phyloP scores from a whole-genome alignment of 495 filamentous ascomycete species.

The Tuber brumale region DNA sequence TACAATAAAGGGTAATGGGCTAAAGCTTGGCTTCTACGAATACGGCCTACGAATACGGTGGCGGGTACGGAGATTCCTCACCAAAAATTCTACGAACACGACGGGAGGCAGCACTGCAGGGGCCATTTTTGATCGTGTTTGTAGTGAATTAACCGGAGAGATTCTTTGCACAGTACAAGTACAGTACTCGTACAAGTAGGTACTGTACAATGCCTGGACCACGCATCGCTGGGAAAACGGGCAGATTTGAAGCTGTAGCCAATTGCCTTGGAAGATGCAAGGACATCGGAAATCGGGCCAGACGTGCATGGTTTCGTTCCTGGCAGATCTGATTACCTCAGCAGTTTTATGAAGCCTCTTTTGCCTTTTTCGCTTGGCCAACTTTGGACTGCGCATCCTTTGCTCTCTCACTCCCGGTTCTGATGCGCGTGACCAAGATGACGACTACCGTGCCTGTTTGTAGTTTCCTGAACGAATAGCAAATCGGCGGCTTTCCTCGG shows the following conservation, averaged over 20 bases:
- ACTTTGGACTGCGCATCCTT: background rate
- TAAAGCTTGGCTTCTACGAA: background rate
- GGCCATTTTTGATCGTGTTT: background rate
- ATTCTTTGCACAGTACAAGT: background rate
- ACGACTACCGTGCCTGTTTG: background rate
- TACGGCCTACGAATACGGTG: background rate
- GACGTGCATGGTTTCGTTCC: background rate
- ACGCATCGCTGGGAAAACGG: background rate
- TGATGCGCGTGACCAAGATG: background rate
- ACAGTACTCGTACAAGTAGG: no score
- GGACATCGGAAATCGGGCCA: background rate
- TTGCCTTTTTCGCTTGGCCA: background rate
- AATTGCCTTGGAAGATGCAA: background rate
- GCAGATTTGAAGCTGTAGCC: background rate
- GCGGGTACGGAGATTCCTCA: background rate
- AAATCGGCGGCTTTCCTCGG: conserved; percentile 6
- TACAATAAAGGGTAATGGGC: background rate
- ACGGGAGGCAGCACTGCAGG: background rate
- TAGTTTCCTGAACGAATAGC: background rate
- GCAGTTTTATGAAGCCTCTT: background rate
- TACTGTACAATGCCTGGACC: background rate
- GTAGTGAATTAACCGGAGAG: no score
- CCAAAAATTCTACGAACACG: background rate
- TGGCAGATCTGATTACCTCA: background rate
- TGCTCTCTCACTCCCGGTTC: background rate